A percentile compares a stretch with the other conserved stretches of the same genome.
These are phyloP conservation scores for Murraya paniculata DNA, from an alignment of 345 rosid species.

Conservation along the genomic window DNA sequence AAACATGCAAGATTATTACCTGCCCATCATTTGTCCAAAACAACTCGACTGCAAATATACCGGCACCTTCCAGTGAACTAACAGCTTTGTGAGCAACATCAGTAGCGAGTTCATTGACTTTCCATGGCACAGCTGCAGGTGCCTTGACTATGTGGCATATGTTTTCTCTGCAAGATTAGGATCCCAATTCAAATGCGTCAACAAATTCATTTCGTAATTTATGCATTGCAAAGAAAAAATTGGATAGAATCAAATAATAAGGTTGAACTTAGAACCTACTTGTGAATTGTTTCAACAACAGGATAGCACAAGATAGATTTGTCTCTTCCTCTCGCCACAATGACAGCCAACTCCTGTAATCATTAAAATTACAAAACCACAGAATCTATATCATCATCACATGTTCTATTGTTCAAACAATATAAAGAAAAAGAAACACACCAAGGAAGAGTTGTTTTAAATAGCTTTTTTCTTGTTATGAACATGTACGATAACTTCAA, in stretches of 20 bases:
- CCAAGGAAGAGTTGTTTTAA: not conserved
- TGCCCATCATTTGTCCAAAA: conserved; percentile 77
- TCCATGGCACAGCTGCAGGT: conserved; percentile 83
- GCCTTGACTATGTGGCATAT: conserved; percentile 96
- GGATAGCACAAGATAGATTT: conserved; percentile 80
- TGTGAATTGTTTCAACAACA: conserved; percentile 94
- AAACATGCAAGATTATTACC: conserved; percentile 40
- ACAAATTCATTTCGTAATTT: not conserved
- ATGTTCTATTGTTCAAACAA: not conserved
- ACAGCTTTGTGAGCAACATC: conserved; percentile 80
- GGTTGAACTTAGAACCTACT: conserved; percentile 35
- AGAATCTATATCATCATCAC: not conserved
- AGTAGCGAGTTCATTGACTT: conserved; percentile 72
- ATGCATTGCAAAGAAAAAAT: not conserved
- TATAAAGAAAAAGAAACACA: not conserved
- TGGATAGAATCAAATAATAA: not conserved
- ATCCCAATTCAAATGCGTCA: conserved; percentile 12
- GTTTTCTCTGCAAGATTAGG: conserved; percentile 61
- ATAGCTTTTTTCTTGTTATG: too few species aligned
- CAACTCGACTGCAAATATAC: conserved; percentile 92
- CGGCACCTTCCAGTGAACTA: conserved; percentile 90
- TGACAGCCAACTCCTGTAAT: conserved; percentile 84
- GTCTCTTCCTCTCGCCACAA: conserved; percentile 91
- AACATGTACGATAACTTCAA: too few species aligned
- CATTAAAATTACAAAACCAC: not conserved